Percentiles rank a stretch among this genome's conserved stretches.
These are phyloP conservation scores for Cladosporium sphaerospermum DNA, from an alignment of 2,329 filamentous ascomycete genomes.

Conservation along the genomic window DNA sequence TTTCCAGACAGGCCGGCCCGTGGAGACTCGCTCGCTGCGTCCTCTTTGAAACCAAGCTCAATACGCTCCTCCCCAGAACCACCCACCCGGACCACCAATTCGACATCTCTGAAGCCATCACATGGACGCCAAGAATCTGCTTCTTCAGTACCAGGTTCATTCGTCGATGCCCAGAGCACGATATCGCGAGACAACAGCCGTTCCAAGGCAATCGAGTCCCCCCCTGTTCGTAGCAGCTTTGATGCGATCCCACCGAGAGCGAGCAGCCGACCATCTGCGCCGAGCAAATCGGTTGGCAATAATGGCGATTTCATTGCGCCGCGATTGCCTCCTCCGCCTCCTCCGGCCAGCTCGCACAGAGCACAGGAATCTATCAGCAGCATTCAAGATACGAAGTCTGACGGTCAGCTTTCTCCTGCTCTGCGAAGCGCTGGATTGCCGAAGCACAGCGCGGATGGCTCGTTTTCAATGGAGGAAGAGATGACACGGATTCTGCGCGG, in stretches of 20 bases:
- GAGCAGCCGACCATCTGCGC: conserved; percentile 39
- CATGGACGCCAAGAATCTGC: conserved; percentile 37
- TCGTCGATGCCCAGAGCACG: conserved; percentile 30
- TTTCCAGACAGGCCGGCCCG: conserved; percentile 46
- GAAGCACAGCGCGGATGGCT: conserved; percentile 64
- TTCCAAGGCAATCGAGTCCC: conserved; percentile 18
- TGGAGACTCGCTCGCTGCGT: conserved; percentile 52
- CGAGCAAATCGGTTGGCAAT: conserved; percentile 35
- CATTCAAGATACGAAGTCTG: conserved; percentile 27
- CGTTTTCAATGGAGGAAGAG: conserved; percentile 93
- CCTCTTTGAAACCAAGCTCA: conserved; percentile 20
- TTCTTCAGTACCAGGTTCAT: conserved; percentile 30
- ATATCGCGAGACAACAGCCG: conserved; percentile 23
- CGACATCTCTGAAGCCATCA: conserved; percentile 11
- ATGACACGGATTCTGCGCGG: conserved; percentile 80
- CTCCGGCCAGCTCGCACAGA: conserved; percentile 30
- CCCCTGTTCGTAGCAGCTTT: conserved; percentile 29
- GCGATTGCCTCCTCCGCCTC: conserved; percentile 39
- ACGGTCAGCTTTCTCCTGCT: conserved; percentile 24
- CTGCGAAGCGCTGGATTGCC: conserved; percentile 32
- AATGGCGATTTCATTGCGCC: conserved; percentile 42
- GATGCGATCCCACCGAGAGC: conserved; percentile 43
- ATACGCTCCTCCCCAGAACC: conserved; percentile 26
- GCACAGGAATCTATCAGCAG: conserved; percentile 41
- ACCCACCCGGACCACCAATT: conserved; percentile 38